phyloP scores from a whole-genome alignment of 2,329 filamentous ascomycete genomes.

The Botrytis cinerea region DNA sequence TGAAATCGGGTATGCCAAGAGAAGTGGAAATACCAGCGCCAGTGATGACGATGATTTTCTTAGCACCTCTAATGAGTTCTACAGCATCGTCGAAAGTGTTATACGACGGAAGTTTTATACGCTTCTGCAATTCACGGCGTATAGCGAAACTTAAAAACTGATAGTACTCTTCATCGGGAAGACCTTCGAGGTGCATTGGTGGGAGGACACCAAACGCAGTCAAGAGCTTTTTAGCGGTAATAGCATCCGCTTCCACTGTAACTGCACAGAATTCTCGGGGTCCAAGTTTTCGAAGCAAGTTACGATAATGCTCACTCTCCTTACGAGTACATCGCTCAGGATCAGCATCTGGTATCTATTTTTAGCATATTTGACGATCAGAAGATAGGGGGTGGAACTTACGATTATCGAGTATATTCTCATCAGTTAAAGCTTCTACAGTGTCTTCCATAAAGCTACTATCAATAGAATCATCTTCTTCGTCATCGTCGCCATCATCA shows the following conservation, averaged over 20 bases:
- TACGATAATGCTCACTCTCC: slow-evolving; percentile 68
- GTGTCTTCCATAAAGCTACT: slow-evolving; percentile 51
- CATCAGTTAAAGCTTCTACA: slow-evolving; percentile 50
- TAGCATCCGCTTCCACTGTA: slow-evolving; percentile 66
- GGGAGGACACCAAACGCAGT: slow-evolving; percentile 81
- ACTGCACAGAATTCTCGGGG: slow-evolving; percentile 73
- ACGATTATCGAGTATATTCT: slow-evolving; percentile 48
- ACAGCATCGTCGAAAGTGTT: slow-evolving; percentile 90
- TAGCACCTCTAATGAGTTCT: slow-evolving; percentile 67
- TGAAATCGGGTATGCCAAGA: slow-evolving; percentile 94
- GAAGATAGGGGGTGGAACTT: slow-evolving; percentile 28
- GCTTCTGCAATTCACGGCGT: slow-evolving; percentile 76
- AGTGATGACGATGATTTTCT: slow-evolving; percentile 90
- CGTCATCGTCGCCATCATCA: slow-evolving; percentile 30
- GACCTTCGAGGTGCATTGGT: slow-evolving; percentile 71
- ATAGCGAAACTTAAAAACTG: slow-evolving; percentile 75
- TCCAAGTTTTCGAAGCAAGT: slow-evolving; percentile 74
- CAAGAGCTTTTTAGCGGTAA: slow-evolving; percentile 80
- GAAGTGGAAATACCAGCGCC: slow-evolving; percentile 97
- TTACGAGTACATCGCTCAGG: slow-evolving; percentile 58
- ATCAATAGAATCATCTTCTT: slow-evolving; percentile 43
- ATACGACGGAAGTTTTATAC: slow-evolving; percentile 75
- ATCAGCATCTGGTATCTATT: slow-evolving; percentile 31
- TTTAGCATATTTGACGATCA: slow-evolving; percentile 31
- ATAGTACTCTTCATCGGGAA: slow-evolving; percentile 73